Percentiles rank a stretch among this genome's conserved stretches.
Conservation (phyloP, 2,329 filamentous ascomycete species). For the Monosporascus sp. region DNA sequence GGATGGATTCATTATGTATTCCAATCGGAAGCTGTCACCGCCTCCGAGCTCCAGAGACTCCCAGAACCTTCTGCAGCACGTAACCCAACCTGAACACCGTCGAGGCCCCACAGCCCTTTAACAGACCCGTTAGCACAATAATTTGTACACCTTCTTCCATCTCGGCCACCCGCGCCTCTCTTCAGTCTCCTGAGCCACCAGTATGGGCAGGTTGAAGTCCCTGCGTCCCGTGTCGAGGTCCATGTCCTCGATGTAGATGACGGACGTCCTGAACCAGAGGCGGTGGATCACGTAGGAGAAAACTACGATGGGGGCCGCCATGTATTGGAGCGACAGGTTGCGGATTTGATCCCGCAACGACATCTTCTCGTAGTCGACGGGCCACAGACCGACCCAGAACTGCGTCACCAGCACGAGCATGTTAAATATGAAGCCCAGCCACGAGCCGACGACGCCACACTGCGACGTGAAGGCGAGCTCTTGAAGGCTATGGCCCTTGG, state of each 20-base stretch:
- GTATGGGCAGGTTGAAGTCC: slow-evolving; percentile 73
- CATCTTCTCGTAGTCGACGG: slow-evolving; percentile 52
- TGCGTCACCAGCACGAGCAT: slow-evolving; percentile 71
- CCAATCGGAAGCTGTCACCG: too few species aligned
- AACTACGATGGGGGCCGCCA: slow-evolving; percentile 64
- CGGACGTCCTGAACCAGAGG: slow-evolving; percentile 62
- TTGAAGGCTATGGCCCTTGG: slow-evolving; percentile 61
- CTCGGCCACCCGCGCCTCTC: slow-evolving; percentile 67
- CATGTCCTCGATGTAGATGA: slow-evolving; percentile 69
- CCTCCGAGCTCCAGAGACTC: too few species aligned
- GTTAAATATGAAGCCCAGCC: slow-evolving; percentile 73
- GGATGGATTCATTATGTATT: too few species aligned
- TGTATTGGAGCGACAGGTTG: slow-evolving; percentile 69
- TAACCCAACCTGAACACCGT: neutral
- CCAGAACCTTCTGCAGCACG: neutral
- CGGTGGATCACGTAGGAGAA: slow-evolving; percentile 72
- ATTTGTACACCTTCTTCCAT: slow-evolving; percentile 74
- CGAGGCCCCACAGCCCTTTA: neutral
- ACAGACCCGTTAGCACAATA: slow-evolving; percentile 53
- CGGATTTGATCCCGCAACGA: slow-evolving; percentile 43
- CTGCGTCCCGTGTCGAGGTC: slow-evolving; percentile 81
- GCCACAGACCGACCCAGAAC: slow-evolving; percentile 82
- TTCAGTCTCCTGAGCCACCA: slow-evolving; percentile 74
- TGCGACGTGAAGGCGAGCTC: slow-evolving; percentile 81
- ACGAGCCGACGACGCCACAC: slow-evolving; percentile 74